Evolutionary conservation across 225 moss, liverwort and hornwort species (phyloP).

Genomic region (Thuidium tamariscinum): DNA sequence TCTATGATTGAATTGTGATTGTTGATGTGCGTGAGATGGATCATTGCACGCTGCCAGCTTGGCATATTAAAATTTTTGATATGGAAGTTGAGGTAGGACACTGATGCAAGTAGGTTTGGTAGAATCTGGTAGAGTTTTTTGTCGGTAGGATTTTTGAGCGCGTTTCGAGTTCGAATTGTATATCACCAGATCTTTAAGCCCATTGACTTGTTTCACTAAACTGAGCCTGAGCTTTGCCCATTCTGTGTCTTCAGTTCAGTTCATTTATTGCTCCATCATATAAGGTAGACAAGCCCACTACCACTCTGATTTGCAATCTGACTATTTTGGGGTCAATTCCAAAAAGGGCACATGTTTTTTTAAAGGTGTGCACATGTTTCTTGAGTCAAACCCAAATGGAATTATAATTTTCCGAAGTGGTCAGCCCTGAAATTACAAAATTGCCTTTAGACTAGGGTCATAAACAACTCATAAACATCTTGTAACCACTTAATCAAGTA

Average conservation of each 20-base stretch:
- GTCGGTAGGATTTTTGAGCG: not conserved
- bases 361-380: no score
- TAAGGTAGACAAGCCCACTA: no score
- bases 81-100: not conserved
- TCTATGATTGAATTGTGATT: not conserved
- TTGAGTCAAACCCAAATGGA: no score
- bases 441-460: no score
- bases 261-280: not conserved
- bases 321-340: no score
- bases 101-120: not conserved
- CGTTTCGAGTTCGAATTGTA: not conserved
- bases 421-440: no score
- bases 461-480: no score
- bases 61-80: not conserved
- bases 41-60: not conserved
- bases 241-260: not conserved
- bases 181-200: not conserved
- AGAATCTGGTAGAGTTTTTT: not conserved
- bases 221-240: not conserved
- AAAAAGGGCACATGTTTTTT: no score
- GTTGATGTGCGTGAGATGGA: not conserved
- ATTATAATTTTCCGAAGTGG: no score
- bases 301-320: no score
- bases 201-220: not conserved
- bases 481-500: no score